Evolutionary conservation across 2,329 filamentous ascomycete genomes (phyloP), one percentile per base, ranked within the genome.

Genomic region (Trichoderma asperellum): DNA sequence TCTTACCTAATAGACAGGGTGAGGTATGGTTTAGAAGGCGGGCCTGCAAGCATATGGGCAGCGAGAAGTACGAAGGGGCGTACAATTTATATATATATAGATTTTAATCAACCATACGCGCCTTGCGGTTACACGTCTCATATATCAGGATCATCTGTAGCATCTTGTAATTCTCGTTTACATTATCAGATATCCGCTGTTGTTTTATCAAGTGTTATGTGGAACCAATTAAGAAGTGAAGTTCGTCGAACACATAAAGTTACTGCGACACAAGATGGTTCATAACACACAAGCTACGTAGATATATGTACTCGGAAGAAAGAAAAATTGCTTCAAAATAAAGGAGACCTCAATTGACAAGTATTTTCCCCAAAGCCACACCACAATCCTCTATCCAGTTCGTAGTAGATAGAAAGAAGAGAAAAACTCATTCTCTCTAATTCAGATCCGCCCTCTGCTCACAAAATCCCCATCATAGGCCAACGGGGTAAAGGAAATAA

Each of bases 1-100:
- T 49, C 11, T 32, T 57, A 34, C 14, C 34, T 57, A 65, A 65
- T 57, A 65, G 62, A 65, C 27, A n/a, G 24, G 49, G 52, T 34
- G 32, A 32, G 29, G 52, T n/a, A 24, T 34, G 29, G 62, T 5
- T 47, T 57, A 27, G 37, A 57, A 11, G n/a, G 35, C 18, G 27
- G 18, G 34, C 34, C 35, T 65, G 37, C 37, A 40, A 21, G 34
- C 35, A 35, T 29, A 18, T 47, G 24, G 35, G 35, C 6, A 32
- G 27, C 34, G 12, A n/a, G 18, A 24, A 43, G 24, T 47, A 27
- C n/a, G 52, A 24, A 63, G 34, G 29, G 32, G 32, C 32, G 49
- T 35, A 47, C 49, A 29, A 24, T 18, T 43, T 24, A n/a, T 32
- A 47, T 24, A n/a, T 32, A 47, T 29, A 57, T 65, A 65, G 12